Evolutionary conservation across 495 filamentous ascomycete genomes (phyloP), one percentile per base, ranked within the genome.

Genomic region (Xylaria acuta): DNA sequence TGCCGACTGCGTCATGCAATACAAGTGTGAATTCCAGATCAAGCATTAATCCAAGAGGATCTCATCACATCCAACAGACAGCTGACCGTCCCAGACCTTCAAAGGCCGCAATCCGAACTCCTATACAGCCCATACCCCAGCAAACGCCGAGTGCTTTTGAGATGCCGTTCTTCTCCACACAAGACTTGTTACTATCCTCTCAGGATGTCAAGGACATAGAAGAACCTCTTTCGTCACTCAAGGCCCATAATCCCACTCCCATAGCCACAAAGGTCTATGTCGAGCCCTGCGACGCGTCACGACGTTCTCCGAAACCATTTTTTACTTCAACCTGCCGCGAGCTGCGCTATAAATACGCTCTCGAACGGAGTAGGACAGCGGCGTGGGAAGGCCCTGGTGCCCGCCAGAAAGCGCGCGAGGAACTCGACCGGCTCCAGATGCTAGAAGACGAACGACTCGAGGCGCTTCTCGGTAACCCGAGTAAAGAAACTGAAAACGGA

Each of bases 131-230:
- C 58, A n/a, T 30, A 64, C 30, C 45, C 14, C 34, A 16, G 41
- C 9, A 67, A 27, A 43, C 67, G 56, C 25, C 62, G 1, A 73
- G 73, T 0, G 38, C 51, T 43, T 73, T 74, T 25, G 72, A 78
- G 11, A 73, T 79, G 3, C 75, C 78, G 0, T 80, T 84, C 45
- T 74, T 85, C 45, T 85, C 79, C 5, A 84, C 85, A 0, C 85
- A 86, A 64, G 85, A 87, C 72, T 64, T 84, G 0, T 53, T 78
- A 1, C 67, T 86, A 14, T 86, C 84, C 0, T 85, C 85, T 1
- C 84, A 86, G 72, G 85, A 87, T 32, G 62, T 86, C 5, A 78
- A 76, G 38, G 85, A 87, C 30, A 73, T 87, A 22, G 81, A 81
- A 74, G 76, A 45, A 70, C 72, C 49, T 49, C 67, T 22, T 70